Evolutionary conservation across 371 early-diverging fungal genomes (phyloP).

Genomic region (Circinella umbellata): DNA sequence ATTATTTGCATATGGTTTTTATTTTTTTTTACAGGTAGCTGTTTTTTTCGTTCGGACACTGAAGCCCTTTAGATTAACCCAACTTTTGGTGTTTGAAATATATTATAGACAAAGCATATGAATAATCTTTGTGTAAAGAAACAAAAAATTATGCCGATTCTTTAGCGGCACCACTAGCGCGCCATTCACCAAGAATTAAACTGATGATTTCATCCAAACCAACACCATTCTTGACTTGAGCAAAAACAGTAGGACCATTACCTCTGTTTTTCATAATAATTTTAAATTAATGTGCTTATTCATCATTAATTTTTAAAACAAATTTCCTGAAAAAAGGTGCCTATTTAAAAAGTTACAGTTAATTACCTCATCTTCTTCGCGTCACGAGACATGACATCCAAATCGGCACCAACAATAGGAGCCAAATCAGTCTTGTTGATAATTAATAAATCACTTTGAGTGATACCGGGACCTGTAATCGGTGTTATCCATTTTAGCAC

Average conservation of each 20-base stretch:
- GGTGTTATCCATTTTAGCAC: not conserved
- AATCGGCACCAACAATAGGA: constrained; percentile 84
- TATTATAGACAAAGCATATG: not conserved
- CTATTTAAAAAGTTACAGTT: no score
- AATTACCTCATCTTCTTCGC: constrained; percentile 81
- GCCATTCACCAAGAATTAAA: constrained; percentile 81
- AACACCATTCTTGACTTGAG: constrained; percentile 89
- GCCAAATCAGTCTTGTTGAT: constrained; percentile 97
- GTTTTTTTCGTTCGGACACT: no score
- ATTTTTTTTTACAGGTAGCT: not conserved
- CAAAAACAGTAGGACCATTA: constrained; percentile 81
- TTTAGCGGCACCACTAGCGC: constrained; percentile 61
- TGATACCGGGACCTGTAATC: constrained; percentile 83
- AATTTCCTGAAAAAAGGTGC: no score
- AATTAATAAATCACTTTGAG: constrained; percentile 89
- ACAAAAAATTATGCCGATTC: constrained; percentile 11
- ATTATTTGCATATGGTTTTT: not conserved
- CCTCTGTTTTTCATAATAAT: constrained; percentile 38
- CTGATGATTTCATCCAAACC: constrained; percentile 83
- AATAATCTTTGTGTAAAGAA: not conserved
- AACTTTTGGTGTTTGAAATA: not conserved
- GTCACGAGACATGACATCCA: constrained; percentile 91
- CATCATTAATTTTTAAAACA: no score
- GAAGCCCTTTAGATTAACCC: not conserved
- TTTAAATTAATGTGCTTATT: no score